Evolutionary conservation across 2,329 filamentous ascomycete genomes (phyloP).

Genomic region (Xylaria multiplex): DNA sequence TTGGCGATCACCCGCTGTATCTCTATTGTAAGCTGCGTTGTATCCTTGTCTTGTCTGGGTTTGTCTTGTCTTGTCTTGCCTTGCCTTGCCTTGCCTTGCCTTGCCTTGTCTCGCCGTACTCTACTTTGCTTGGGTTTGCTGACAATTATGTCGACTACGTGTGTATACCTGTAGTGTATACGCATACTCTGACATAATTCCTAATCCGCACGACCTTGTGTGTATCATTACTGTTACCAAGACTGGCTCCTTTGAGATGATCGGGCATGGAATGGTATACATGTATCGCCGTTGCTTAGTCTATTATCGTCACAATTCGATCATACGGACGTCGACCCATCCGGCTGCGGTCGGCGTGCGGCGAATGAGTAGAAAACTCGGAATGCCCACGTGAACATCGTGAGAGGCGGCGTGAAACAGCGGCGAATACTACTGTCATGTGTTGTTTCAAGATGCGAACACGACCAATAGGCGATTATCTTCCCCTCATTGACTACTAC

Average conservation of each 20-base stretch:
- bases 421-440: conserved; percentile 24
- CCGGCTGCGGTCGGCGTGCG: background rate
- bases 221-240: conserved; percentile 3
- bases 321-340: conserved; percentile 8
- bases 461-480: conserved; percentile 24
- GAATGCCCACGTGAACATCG: conserved; percentile 16
- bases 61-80: background rate
- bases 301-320: background rate
- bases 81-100: conserved; percentile 5
- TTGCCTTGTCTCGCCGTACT: background rate
- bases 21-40: conserved; percentile 10
- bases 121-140: conserved; percentile 3
- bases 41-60: background rate
- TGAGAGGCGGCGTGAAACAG: conserved; percentile 23
- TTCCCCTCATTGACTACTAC: conserved; percentile 22
- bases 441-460: conserved; percentile 28
- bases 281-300: background rate
- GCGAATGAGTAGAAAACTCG: background rate
- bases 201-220: background rate
- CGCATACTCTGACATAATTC: conserved; percentile 10
- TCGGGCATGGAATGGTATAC: conserved; percentile 2
- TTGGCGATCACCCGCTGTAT: conserved; percentile 32
- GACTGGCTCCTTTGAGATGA: conserved; percentile 3
- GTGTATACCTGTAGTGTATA: background rate
- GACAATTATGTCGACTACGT: background rate